Evolutionary conservation across 306 rosid genomes (phyloP).

Genomic region (Hippophae gyantsensis): DNA sequence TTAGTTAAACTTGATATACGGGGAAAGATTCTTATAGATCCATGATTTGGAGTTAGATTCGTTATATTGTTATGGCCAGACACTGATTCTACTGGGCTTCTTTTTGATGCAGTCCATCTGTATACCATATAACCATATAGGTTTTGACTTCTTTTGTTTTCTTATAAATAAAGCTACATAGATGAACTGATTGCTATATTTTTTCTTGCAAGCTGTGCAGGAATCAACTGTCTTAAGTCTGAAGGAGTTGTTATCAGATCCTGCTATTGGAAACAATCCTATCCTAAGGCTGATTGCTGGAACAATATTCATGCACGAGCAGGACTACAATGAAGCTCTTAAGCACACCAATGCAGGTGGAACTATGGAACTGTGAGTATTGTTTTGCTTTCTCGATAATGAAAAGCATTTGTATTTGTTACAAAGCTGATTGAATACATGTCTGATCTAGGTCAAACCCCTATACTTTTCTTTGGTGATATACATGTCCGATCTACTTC

Average conservation of each 20-base stretch:
- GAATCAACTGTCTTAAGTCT: constrained; percentile 57
- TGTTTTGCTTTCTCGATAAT: background rate
- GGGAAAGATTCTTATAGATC: no score
- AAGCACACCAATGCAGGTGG: constrained; percentile 90
- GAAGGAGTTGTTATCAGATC: constrained; percentile 79
- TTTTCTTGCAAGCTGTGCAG: constrained; percentile 20
- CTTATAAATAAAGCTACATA: background rate
- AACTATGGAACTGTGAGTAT: constrained; percentile 78
- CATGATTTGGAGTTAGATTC: no score
- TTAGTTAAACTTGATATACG: no score
- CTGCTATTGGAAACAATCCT: constrained; percentile 67
- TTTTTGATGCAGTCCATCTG: no score
- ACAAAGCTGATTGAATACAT: background rate
- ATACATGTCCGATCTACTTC: no score
- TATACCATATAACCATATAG: no score
- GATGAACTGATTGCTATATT: background rate
- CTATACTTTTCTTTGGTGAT: background rate
- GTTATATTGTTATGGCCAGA: no score
- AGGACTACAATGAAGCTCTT: constrained; percentile 85
- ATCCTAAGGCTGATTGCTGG: constrained; percentile 76
- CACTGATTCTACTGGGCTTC: no score
- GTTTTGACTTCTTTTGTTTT: no score
- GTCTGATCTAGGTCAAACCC: background rate
- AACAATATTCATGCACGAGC: constrained; percentile 66
- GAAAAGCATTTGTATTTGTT: background rate